Base-by-base conservation (phyloP, 352 stramenopile genomes). In the Phytophthora idaei region DNA sequence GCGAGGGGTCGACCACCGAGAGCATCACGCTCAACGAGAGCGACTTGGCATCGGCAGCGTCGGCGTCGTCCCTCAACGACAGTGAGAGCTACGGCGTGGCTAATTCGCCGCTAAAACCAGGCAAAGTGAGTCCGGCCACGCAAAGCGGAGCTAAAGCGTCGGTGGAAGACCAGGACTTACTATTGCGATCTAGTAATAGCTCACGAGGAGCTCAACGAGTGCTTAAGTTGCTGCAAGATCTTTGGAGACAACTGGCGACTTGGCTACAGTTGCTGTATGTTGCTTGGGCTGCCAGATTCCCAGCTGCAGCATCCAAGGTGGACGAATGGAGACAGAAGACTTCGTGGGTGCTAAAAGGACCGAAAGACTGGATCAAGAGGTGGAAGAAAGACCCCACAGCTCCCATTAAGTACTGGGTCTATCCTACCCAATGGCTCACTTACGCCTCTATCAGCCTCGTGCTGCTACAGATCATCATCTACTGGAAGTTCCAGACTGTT, bases 341-440 rank as follows among this genome's bases (percentile, higher is more conserved):
- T 7, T 44, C 32, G 28, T 67, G 58, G 49, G 6, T 63, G 9
- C 29, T 49, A 5, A 56, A 37, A 27, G 62, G 45, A n/a, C 64
- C 54, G 5, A 57, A 49, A 36, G 55, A 56, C 15, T 77, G 71
- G 61, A 47, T 74, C 21, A 67, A 58, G 44, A 34, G 31, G 29
- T 74, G 76, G 34, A 62, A 49, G 56, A 27, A 62, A 31, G 66
- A 77, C 25, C 54, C 59, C 2, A 54, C 54, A 29, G 47, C 53
- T 57, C 73, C 78, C 15, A 71, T 83, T 36, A 90, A 89, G 55
- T 74, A 87, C 55, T 92, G 77, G 71, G 79, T 73, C 54, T 92
- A 90, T 54, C 80, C 83, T 10, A 92, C 83, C 3, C 76, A 86
- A 29, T 92, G 73, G 73, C 72, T 92, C 62, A 86, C 80, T 29